These are phyloP conservation scores for Penicillium sp. DNA, from an alignment of 2,329 filamentous ascomycete species.

Conservation along the genomic window DNA sequence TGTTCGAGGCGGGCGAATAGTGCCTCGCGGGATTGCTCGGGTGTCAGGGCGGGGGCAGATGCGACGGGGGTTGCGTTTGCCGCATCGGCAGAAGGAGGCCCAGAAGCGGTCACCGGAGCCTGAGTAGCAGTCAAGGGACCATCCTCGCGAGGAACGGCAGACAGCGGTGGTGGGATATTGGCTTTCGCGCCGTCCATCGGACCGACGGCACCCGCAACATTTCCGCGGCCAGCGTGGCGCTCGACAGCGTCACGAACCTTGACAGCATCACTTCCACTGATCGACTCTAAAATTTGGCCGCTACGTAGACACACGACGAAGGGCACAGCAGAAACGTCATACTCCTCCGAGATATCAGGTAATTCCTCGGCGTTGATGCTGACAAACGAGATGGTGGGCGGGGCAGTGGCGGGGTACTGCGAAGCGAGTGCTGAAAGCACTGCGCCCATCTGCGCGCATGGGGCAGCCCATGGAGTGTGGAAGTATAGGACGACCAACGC, in stretches of 20 bases:
- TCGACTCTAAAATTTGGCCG: slow-evolving; percentile 72
- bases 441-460: slow-evolving; percentile 88
- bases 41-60: slow-evolving; percentile 24
- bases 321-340: slow-evolving; percentile 92
- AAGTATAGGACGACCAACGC: slow-evolving; percentile 86
- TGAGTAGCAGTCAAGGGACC: slow-evolving; percentile 32
- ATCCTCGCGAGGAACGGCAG: slow-evolving; percentile 39
- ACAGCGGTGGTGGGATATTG: slow-evolving; percentile 40
- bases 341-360: slow-evolving; percentile 83
- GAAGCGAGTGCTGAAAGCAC: slow-evolving; percentile 81
- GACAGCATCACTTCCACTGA: slow-evolving; percentile 84
- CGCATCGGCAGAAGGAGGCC: slow-evolving; percentile 22
- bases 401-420: slow-evolving; percentile 70
- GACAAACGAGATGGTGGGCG: slow-evolving; percentile 73
- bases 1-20: slow-evolving; percentile 75
- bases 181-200: slow-evolving; percentile 29
- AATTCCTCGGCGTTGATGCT: slow-evolving; percentile 93
- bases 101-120: slow-evolving; percentile 18
- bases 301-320: slow-evolving; percentile 81
- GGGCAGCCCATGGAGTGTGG: slow-evolving; percentile 93
- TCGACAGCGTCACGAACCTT: slow-evolving; percentile 86
- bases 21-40: slow-evolving; percentile 73
- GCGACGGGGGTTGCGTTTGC: slow-evolving; percentile 24
- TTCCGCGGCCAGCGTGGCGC: slow-evolving; percentile 61
- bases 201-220: slow-evolving; percentile 23